Conservation (phyloP, 2,329 filamentous ascomycete species). For the Berkeleyomyces rouxiae region DNA sequence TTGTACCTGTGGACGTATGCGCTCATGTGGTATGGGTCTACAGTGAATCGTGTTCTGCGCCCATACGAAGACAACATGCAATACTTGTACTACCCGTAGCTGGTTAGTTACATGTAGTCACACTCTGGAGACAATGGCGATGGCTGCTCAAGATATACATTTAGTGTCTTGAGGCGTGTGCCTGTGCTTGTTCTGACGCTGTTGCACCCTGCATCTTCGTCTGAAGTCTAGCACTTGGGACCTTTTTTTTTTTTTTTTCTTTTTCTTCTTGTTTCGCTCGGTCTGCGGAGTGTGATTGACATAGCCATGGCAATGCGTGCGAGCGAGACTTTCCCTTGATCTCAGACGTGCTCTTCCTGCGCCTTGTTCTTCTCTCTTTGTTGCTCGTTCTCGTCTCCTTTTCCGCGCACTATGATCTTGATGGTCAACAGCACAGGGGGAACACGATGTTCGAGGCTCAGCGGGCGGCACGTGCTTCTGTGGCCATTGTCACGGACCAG, state of each 20-base stretch:
- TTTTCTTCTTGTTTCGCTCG: background rate
- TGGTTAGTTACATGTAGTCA: too few relatives aligned
- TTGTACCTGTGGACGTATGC: too few relatives aligned
- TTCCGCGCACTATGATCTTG: background rate
- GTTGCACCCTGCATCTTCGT: background rate
- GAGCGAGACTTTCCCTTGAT: background rate
- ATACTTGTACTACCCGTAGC: too few relatives aligned
- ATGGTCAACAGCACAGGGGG: background rate
- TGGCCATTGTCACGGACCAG: constrained; percentile 1
- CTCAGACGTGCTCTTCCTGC: background rate
- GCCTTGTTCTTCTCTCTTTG: background rate
- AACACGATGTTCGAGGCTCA: background rate
- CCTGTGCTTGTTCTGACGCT: background rate
- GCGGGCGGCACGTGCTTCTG: background rate
- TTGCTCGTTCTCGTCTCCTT: background rate
- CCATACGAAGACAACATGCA: too few relatives aligned
- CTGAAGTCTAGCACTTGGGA: background rate
- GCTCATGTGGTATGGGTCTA: too few relatives aligned
- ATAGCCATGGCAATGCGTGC: background rate
- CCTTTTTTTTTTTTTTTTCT: background rate
- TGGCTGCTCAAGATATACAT: background rate
- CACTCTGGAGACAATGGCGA: too few relatives aligned
- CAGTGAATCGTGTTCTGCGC: too few relatives aligned
- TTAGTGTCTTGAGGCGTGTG: background rate
- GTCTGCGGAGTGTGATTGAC: too few relatives aligned